Base-by-base conservation (phyloP, 192 early-diverging fungal genomes). In the Spinellus fusiger region DNA sequence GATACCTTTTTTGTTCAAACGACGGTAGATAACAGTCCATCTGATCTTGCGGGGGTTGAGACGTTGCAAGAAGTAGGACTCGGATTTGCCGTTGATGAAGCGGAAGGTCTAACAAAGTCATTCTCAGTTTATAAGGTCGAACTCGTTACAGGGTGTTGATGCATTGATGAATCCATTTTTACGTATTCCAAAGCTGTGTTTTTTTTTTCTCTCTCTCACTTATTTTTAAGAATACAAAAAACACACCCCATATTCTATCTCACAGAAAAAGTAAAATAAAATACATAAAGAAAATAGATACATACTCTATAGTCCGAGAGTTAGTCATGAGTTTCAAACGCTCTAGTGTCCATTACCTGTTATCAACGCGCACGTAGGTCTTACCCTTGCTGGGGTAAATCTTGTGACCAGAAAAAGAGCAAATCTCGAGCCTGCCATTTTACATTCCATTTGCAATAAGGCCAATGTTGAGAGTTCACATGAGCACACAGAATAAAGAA, bases 351-450 rank as follows among this genome's bases (percentile, higher is more conserved):
- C 22, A 28, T 50, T 77, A 93, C 92, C 85, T 86, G 84, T 77
- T 88, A 89, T 99, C 97, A 62, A 78, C 64, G 56, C 90, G 89
- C 72, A 99, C 87, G 74, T 84, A 99, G 60, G 89, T 82, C 85
- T 89, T 93, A 63, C 97, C 97, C 79, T 93, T 92, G 76, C 91
- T 92, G 56, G 97, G 97, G 87, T 99, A 97, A 89, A 99, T 98
- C 88, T 97, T 97, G 86, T 89, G 90, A 69, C 94, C 93, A 68
- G 94, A 96, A 79, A 99, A 98, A 73, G 90, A 87, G 86, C 95
- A 97, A 73, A 84, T 82, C 80, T 94, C 91, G 70, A 88, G 82
- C 85, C 89, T 94, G 59, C 13, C n/a, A n/a, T n/a, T n/a, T n/a
- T n/a, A n/a, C n/a, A n/a, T n/a, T n/a, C n/a, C n/a, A n/a, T n/a